phyloP scores from a whole-genome alignment of 352 stramenopile genomes.

The Phytopythium oedochilum region DNA sequence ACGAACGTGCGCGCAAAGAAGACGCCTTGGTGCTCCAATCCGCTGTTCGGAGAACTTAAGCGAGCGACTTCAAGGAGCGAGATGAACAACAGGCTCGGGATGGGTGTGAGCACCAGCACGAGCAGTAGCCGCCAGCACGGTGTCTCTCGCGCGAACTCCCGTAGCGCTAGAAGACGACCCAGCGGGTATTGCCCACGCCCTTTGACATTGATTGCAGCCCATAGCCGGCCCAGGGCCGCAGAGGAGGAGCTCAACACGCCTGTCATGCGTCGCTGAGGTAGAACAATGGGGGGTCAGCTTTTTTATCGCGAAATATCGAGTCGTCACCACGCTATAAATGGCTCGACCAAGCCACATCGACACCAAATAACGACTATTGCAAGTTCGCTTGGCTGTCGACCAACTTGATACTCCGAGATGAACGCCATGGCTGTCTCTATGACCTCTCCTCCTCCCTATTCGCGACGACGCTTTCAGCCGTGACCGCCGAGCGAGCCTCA shows the following conservation, averaged over 20 bases:
- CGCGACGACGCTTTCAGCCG: too few relatives aligned
- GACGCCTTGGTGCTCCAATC: not conserved
- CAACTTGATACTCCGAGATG: too few relatives aligned
- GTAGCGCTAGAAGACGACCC: not conserved
- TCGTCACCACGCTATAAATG: too few relatives aligned
- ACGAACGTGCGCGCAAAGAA: slow-evolving; percentile 2
- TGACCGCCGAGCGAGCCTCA: too few relatives aligned
- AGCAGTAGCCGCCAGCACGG: not conserved
- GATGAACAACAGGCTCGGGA: not conserved
- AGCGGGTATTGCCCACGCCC: not conserved
- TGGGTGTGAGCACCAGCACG: not conserved
- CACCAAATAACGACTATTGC: too few relatives aligned
- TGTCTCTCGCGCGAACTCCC: not conserved
- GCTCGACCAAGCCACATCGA: too few relatives aligned
- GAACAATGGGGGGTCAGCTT: too few relatives aligned
- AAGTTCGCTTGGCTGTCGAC: too few relatives aligned
- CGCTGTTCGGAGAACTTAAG: not conserved
- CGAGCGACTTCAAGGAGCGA: not conserved
- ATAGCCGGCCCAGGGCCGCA: not conserved
- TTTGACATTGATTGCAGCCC: not conserved
- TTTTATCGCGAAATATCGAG: not conserved
- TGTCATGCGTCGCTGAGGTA: not conserved
- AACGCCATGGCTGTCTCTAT: too few relatives aligned
- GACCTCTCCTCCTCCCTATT: too few relatives aligned
- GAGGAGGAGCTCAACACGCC: not conserved